A percentile compares a stretch with the other conserved stretches of the same genome.
Evolutionary conservation across 1,139 yeast genomes (phyloP).

Genomic region (Kodamaea sp.): DNA sequence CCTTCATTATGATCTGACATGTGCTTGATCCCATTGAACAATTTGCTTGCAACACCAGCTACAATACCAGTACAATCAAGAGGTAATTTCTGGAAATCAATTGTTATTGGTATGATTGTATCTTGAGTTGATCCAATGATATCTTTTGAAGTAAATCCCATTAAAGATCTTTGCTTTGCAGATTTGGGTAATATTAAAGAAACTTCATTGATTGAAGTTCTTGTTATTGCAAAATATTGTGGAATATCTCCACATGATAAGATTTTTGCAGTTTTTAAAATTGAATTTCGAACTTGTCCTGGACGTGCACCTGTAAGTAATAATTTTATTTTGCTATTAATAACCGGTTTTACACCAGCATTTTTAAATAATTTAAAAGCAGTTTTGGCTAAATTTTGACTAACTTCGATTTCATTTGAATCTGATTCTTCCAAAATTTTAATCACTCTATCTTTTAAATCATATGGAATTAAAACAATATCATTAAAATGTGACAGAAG

Average conservation of each 20-base stretch:
- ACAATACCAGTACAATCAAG: slow-evolving; percentile 65
- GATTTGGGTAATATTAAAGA: slow-evolving; percentile 54
- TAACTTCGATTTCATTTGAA: slow-evolving; percentile 31
- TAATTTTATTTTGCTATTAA: slow-evolving; percentile 39
- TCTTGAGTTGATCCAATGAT: slow-evolving; percentile 59
- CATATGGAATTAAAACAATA: slow-evolving; percentile 57
- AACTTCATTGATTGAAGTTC: slow-evolving; percentile 51
- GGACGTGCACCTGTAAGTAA: slow-evolving; percentile 62
- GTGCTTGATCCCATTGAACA: slow-evolving; percentile 33
- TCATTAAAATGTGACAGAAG: slow-evolving; percentile 65
- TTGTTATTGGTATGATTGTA: slow-evolving; percentile 52
- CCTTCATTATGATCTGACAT: slow-evolving; percentile 15
- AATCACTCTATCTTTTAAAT: slow-evolving; percentile 34
- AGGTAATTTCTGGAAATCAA: slow-evolving; percentile 55
- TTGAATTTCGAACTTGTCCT: slow-evolving; percentile 40
- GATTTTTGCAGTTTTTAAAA: slow-evolving; percentile 34
- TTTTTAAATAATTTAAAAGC: slow-evolving; percentile 43
- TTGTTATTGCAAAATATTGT: slow-evolving; percentile 55
- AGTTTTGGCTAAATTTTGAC: slow-evolving; percentile 20
- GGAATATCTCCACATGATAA: slow-evolving; percentile 33
- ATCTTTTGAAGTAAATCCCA: slow-evolving; percentile 42
- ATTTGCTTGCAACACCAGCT: slow-evolving; percentile 57
- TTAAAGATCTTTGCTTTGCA: slow-evolving; percentile 25
- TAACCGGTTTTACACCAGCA: slow-evolving; percentile 42
- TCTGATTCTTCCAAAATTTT: background rate